phyloP scores from a whole-genome alignment of 2,329 filamentous ascomycete genomes.

The Pseudogymnoascus sp. region DNA sequence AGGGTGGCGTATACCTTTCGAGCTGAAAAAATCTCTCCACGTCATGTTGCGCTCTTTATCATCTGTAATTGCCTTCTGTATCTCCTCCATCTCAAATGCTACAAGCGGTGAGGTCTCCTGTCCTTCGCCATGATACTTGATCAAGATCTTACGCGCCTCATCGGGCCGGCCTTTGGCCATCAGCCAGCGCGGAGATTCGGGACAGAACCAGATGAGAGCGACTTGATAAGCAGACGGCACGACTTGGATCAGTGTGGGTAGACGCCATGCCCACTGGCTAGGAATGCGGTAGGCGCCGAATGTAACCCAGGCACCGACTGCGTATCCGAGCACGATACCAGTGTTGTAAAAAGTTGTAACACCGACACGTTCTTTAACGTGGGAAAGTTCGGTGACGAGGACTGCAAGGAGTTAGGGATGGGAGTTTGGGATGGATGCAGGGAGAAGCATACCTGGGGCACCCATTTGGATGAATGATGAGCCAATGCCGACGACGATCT shows the following conservation, averaged over 20 bases:
- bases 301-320: conserved; percentile 33
- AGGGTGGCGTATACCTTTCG: neutral
- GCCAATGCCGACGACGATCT: conserved; percentile 33
- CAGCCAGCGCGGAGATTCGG: conserved; percentile 49
- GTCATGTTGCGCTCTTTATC: conserved; percentile 11
- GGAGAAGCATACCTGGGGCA: conserved; percentile 25
- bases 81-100: conserved; percentile 40
- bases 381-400: conserved; percentile 37
- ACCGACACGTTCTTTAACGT: conserved; percentile 35
- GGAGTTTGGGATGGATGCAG: neutral
- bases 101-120: conserved; percentile 36
- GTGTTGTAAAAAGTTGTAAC: conserved; percentile 36
- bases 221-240: conserved; percentile 32
- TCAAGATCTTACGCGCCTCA: conserved; percentile 46
- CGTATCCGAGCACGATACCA: conserved; percentile 35
- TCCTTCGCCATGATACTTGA: conserved; percentile 47
- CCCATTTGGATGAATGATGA: conserved; percentile 36
- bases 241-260: conserved; percentile 47
- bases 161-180: conserved; percentile 48
- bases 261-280: conserved; percentile 42
- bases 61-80: conserved; percentile 33
- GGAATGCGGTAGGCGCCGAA: conserved; percentile 27
- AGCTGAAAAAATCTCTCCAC: conserved; percentile 10
- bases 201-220: conserved; percentile 38
- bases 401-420: conserved; percentile 18